Evolutionary conservation across 306 rosid genomes (phyloP).

Genomic region (Dalbergia cultrata): DNA sequence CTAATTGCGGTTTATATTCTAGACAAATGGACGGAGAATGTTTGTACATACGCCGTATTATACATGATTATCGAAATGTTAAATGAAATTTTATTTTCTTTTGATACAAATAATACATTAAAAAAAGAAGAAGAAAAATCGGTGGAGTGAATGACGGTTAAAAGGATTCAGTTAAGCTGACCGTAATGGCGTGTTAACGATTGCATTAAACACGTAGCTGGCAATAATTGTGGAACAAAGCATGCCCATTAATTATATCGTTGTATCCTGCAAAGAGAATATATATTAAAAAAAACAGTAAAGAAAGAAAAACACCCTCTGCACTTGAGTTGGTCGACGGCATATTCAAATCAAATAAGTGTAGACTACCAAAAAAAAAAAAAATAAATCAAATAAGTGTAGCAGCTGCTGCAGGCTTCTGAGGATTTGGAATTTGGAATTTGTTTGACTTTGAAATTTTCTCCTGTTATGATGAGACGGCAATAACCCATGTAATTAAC

Average conservation of each 20-base stretch:
- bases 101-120: too few species aligned
- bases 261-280: background rate
- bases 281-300: background rate
- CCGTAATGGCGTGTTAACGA: background rate
- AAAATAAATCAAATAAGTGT: conserved; percentile 31
- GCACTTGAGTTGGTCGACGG: conserved; percentile 23
- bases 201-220: background rate
- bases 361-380: background rate
- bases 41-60: background rate
- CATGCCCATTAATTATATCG: background rate
- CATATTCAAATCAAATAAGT: conserved; percentile 33
- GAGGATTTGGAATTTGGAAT: conserved; percentile 32
- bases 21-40: background rate
- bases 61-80: background rate
- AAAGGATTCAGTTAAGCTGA: conserved; percentile 26
- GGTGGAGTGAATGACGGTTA: conserved; percentile 29
- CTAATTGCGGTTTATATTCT: background rate
- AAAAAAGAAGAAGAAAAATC: background rate
- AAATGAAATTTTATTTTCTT: too few species aligned
- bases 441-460: conserved; percentile 46
- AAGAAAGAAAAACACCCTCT: background rate
- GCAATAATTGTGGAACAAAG: background rate
- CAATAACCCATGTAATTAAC: background rate
- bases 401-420: conserved; percentile 45
- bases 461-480: background rate